These are phyloP conservation scores for Emericellopsis atlantica DNA, from an alignment of 2,329 filamentous ascomycete genomes.

Conservation along the genomic window DNA sequence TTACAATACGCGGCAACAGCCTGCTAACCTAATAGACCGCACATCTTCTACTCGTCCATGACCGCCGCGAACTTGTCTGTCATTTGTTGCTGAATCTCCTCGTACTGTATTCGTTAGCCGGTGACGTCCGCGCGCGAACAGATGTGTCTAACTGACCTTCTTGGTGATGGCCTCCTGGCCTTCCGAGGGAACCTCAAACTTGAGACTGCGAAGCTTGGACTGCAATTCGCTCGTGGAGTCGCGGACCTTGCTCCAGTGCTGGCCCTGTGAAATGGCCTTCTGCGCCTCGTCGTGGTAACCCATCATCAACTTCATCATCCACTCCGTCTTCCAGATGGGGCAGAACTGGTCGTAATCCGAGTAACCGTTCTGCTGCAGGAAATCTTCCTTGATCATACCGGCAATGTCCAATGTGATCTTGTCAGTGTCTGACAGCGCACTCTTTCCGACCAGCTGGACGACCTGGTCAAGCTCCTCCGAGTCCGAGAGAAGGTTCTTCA, in stretches of 20 bases:
- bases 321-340: slow-evolving; percentile 98
- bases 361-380: slow-evolving; percentile 98
- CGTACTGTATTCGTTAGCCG: slow-evolving; percentile 55
- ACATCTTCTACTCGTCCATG: slow-evolving; percentile 65
- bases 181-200: slow-evolving; percentile 87
- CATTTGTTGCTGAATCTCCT: slow-evolving; percentile 83
- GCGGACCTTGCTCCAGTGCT: slow-evolving; percentile 84
- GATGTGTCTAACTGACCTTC: slow-evolving; percentile 49
- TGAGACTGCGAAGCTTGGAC: slow-evolving; percentile 75
- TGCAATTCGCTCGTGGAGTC: slow-evolving; percentile 85
- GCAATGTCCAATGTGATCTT: slow-evolving; percentile 97
- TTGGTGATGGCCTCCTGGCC: slow-evolving; percentile 69
- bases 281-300: slow-evolving; percentile 95
- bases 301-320: slow-evolving; percentile 99
- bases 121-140: too few relatives aligned
- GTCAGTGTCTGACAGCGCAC: slow-evolving; percentile 86
- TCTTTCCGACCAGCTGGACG: slow-evolving; percentile 96
- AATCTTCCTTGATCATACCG: slow-evolving; percentile 90
- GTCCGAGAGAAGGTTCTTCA: slow-evolving; percentile 86
- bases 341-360: slow-evolving; percentile 99
- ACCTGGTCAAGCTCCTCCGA: slow-evolving; percentile 98
- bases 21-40: neutral
- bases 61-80: slow-evolving; percentile 96
- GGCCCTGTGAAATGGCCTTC: slow-evolving; percentile 84
- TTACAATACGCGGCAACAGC: slow-evolving; percentile 1